phyloP scores from a whole-genome alignment of 2,329 filamentous ascomycete genomes.

The Ramularia collo-cygni region DNA sequence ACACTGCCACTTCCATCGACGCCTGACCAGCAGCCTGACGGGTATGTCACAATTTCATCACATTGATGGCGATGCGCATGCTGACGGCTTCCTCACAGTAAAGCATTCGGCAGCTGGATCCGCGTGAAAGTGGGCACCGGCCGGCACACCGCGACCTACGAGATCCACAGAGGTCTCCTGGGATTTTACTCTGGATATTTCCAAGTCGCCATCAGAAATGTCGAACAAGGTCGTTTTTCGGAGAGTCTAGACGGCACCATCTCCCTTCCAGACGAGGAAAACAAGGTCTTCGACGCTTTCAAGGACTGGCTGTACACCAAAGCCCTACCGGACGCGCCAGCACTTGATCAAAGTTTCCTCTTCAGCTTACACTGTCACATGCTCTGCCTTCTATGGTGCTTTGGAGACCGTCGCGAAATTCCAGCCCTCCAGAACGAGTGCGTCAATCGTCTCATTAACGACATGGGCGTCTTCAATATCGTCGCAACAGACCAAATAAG shows the following conservation, averaged over 20 bases:
- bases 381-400: neutral
- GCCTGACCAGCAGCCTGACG: no score
- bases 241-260: conserved; percentile 6
- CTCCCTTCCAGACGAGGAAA: conserved; percentile 7
- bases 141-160: conserved; percentile 7
- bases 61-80: no score
- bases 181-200: conserved; percentile 18
- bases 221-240: conserved; percentile 2
- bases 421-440: conserved; percentile 1
- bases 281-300: conserved; percentile 11
- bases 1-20: neutral
- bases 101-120: conserved; percentile 1
- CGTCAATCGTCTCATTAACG: no score
- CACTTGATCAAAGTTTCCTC: no score
- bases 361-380: no score
- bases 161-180: conserved; percentile 11
- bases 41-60: no score
- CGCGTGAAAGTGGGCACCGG: conserved; percentile 10
- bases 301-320: conserved; percentile 15
- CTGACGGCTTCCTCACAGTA: no score
- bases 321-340: conserved; percentile 1
- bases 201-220: conserved; percentile 7
- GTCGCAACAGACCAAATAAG: neutral
- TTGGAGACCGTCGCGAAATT: conserved; percentile 2
- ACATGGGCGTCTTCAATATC: no score